Evolutionary conservation across 164 flowering plant species (phyloP), one percentile per base, ranked within the genome.

Genomic region (Protea cynaroides): DNA sequence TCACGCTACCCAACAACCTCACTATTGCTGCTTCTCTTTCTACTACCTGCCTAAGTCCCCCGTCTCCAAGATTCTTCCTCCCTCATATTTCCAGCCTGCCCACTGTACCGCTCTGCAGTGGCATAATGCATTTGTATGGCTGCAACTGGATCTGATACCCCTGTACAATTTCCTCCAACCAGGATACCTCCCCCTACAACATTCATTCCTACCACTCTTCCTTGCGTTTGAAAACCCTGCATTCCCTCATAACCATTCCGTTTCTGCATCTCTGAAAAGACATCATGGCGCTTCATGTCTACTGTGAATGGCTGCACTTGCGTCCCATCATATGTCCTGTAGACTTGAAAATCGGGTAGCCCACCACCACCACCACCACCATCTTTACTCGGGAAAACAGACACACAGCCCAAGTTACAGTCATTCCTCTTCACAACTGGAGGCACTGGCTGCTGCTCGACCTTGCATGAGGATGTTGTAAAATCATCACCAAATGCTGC

Each of bases 61-160:
- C 51, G 34, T 29, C 84, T 72, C 88, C 92, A 83, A 0, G 81
- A 55, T 55, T 82, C 91, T 0, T 84, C 88, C 63, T 83, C 88
- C 56, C 80, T 65, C 18, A 73, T 67, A 53, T 72, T 75, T 47
- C 83, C 86, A 34, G 17, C 58, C 74, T 71, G 81, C 61, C 79
- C 80, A 29, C 73, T 75, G 40, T 64, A 73, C 63, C 76, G 76
- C 25, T 82, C 84, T 5, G 79, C 29, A 14, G 76, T 79, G 17
- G 91, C 87, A 76, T 74, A 89, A 57, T 88, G 98, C 88, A 76
- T 77, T 72, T 76, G 84, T 12, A 87, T 73, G 61, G 94, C 98
- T 0, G 87, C 90, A 65, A 89, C 95, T 0, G 96, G 96, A 69
- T 92, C 98, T 1, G 96, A 82, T 38, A 89, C 81, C n/a, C 81